phyloP scores from a whole-genome alignment of 805 yeast genomes.

The Candida khao-thaluensis region DNA sequence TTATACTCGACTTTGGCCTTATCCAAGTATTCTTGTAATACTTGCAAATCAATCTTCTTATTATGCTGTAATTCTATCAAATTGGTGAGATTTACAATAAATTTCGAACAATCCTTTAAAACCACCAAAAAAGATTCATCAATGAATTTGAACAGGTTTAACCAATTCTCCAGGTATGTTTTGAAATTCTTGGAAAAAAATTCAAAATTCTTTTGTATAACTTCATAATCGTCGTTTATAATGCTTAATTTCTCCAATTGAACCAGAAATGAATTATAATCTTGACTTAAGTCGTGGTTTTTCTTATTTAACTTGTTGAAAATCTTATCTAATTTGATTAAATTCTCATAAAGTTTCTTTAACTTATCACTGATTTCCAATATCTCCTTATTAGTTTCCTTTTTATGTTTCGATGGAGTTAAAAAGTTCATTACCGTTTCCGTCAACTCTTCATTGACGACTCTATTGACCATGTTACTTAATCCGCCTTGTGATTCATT shows the following conservation, averaged over 20 bases:
- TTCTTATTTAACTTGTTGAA: conserved; percentile 70
- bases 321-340: conserved; percentile 73
- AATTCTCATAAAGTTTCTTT: conserved; percentile 80
- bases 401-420: conserved; percentile 60
- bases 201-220: conserved; percentile 30
- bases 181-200: conserved; percentile 39
- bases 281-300: conserved; percentile 70
- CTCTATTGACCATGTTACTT: conserved; percentile 33
- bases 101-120: conserved; percentile 84
- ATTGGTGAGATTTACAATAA: conserved; percentile 43
- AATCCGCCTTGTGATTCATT: conserved; percentile 17
- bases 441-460: conserved; percentile 68
- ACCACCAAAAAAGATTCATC: conserved; percentile 83
- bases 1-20: conserved; percentile 68
- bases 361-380: conserved; percentile 71
- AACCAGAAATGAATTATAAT: conserved; percentile 65
- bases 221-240: conserved; percentile 26
- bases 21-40: conserved; percentile 70
- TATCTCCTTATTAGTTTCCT: conserved; percentile 70
- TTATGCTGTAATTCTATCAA: conserved; percentile 84
- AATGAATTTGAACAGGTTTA: conserved; percentile 44
- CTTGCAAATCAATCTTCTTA: conserved; percentile 88
- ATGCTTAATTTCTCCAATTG: conserved; percentile 69
- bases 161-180: conserved; percentile 41
- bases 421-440: conserved; percentile 95